A percentile compares a stretch with the other conserved stretches of the same genome.
phyloP scores from a whole-genome alignment of 768 basidiomycete genomes.

The Mycena galopus region DNA sequence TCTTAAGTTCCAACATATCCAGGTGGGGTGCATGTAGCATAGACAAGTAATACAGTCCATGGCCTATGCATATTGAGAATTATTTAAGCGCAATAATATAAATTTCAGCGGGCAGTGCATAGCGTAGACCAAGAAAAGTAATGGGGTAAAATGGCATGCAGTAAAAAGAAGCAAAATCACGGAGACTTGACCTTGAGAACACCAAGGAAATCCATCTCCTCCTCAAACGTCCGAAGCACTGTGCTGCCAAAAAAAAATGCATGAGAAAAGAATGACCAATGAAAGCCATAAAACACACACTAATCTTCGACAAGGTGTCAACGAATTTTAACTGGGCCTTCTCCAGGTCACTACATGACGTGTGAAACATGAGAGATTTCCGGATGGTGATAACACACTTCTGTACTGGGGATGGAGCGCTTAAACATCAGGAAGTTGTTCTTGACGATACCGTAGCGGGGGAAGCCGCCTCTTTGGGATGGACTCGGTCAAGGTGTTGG shows the following conservation, averaged over 20 bases:
- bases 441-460: conserved; percentile 98
- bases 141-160: conserved; percentile 55
- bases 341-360: conserved; percentile 95
- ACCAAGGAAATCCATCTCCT: conserved; percentile 95
- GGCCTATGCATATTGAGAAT: too few species aligned
- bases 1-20: too few species aligned
- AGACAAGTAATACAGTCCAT: too few species aligned
- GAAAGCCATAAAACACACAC: conserved; percentile 67
- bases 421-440: conserved; percentile 99
- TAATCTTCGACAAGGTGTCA: conserved; percentile 98
- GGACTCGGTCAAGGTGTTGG: conserved; percentile 92
- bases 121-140: conserved; percentile 41
- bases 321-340: conserved; percentile 99
- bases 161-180: conserved; percentile 57
- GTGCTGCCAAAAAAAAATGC: conserved; percentile 65
- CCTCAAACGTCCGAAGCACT: conserved; percentile 95
- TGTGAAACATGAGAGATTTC: conserved; percentile 97
- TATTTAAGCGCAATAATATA: too few species aligned
- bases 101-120: conserved; percentile 28
- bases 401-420: conserved; percentile 95
- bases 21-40: too few species aligned
- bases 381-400: conserved; percentile 98
- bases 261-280: conserved; percentile 6
- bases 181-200: conserved; percentile 88
- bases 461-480: conserved; percentile 99